These are phyloP conservation scores for Clitopilus hobsonii DNA, from an alignment of 768 basidiomycete genomes.

Conservation along the genomic window DNA sequence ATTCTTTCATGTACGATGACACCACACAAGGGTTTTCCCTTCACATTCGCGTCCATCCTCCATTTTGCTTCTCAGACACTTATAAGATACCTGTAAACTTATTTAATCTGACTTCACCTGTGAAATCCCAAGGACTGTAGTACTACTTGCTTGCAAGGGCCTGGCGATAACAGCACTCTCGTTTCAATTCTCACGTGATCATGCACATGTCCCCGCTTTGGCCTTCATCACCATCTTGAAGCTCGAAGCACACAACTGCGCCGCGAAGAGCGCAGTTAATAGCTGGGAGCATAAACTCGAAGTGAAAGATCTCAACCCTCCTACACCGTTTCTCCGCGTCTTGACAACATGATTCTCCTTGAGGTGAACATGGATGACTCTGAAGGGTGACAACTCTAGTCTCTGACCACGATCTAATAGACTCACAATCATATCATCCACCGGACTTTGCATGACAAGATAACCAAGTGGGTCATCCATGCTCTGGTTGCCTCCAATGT, in stretches of 20 bases:
- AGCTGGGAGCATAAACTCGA: too few species aligned
- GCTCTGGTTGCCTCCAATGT: not conserved
- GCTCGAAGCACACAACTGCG: not conserved
- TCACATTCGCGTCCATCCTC: too few species aligned
- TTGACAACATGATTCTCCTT: slow-evolving; percentile 75
- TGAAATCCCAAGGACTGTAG: too few species aligned
- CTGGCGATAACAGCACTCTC: too few species aligned
- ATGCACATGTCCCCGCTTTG: not conserved
- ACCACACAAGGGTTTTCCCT: too few species aligned
- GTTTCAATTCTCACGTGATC: too few species aligned
- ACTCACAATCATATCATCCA: slow-evolving; percentile 92
- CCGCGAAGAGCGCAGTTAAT: not conserved
- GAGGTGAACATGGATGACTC: slow-evolving; percentile 47
- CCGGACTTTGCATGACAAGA: slow-evolving; percentile 82
- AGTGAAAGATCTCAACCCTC: too few species aligned
- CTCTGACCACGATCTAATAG: slow-evolving; percentile 31
- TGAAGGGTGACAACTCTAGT: slow-evolving; percentile 1
- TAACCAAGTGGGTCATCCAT: slow-evolving; percentile 55
- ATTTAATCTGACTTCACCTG: not conserved
- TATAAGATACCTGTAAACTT: not conserved
- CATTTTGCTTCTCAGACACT: not conserved
- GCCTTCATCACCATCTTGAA: not conserved
- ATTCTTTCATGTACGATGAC: too few species aligned
- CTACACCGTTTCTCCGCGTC: too few species aligned
- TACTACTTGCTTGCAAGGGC: too few species aligned